Percentiles rank a stretch among this genome's conserved stretches.
Conservation (phyloP, 2,329 filamentous ascomycete genomes). For the Blastomyces silverae region DNA sequence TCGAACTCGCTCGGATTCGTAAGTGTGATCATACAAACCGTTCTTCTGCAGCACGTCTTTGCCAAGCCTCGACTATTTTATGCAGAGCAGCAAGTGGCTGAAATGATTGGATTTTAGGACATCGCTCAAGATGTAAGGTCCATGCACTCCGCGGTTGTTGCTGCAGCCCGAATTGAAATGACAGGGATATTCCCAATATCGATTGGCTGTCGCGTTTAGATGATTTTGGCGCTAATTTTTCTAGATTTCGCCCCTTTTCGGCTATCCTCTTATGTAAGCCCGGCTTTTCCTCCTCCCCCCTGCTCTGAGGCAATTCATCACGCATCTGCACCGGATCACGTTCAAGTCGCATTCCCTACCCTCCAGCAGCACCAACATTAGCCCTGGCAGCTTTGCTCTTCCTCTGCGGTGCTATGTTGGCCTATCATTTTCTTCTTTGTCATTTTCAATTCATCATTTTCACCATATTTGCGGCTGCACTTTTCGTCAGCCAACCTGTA, state of each 20-base stretch:
- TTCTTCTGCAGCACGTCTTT: slow-evolving; percentile 3
- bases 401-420: slow-evolving; percentile 4
- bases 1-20: slow-evolving; percentile 55
- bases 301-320: slow-evolving; percentile 14
- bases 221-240: slow-evolving; percentile 33
- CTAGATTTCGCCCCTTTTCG: slow-evolving; percentile 39
- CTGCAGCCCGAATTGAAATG: slow-evolving; percentile 29
- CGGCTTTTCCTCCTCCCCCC: background rate
- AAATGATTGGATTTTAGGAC: slow-evolving; percentile 33
- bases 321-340: slow-evolving; percentile 35
- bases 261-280: slow-evolving; percentile 36
- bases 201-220: slow-evolving; percentile 37
- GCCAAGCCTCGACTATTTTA: slow-evolving; percentile 2
- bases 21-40: slow-evolving; percentile 30
- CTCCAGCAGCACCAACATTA: background rate
- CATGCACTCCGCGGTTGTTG: slow-evolving; percentile 18
- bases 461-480: background rate
- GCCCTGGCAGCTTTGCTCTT: background rate
- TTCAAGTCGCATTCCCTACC: slow-evolving; percentile 22
- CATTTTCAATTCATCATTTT: background rate
- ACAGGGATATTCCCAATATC: slow-evolving; percentile 27
- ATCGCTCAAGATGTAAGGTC: slow-evolving; percentile 14
- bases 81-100: slow-evolving; percentile 30
- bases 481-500: background rate
- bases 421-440: slow-evolving; percentile 11